A percentile compares a stretch with the other conserved stretches of the same genome.
Evolutionary conservation across 2,329 filamentous ascomycete species (phyloP).

Genomic region (Fusarium sp.): DNA sequence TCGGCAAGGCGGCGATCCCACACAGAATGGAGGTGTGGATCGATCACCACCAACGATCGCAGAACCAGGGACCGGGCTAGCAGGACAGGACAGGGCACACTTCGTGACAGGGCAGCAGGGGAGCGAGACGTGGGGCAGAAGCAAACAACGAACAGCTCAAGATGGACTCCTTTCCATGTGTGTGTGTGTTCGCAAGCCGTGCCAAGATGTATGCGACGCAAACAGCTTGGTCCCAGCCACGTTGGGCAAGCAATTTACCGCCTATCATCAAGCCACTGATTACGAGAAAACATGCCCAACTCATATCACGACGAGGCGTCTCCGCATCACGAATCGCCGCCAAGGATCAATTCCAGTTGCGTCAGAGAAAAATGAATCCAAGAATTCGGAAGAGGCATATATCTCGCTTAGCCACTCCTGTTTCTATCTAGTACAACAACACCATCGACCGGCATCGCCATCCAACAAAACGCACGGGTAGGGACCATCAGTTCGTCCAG

Average conservation of each 20-base stretch:
- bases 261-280: background rate
- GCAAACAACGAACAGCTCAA: background rate
- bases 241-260: background rate
- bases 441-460: constrained; percentile 7
- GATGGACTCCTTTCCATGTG: too few relatives aligned
- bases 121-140: too few relatives aligned
- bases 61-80: background rate
- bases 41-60: background rate
- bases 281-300: background rate
- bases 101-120: too few relatives aligned
- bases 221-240: too few relatives aligned
- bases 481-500: constrained; percentile 5
- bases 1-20: background rate
- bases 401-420: constrained; percentile 19
- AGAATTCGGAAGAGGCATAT: constrained; percentile 12
- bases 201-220: too few relatives aligned
- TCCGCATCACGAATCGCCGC: constrained; percentile 7
- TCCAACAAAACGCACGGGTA: constrained; percentile 4
- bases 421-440: constrained; percentile 26
- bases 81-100: background rate
- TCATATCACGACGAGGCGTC: background rate
- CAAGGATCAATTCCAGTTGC: constrained; percentile 1
- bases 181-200: too few relatives aligned
- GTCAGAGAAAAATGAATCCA: background rate
- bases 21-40: too few relatives aligned